Percentiles rank a stretch among this genome's conserved stretches.
These are phyloP conservation scores for Exophiala spinifera DNA, from an alignment of 2,329 filamentous ascomycete genomes.

Conservation along the genomic window DNA sequence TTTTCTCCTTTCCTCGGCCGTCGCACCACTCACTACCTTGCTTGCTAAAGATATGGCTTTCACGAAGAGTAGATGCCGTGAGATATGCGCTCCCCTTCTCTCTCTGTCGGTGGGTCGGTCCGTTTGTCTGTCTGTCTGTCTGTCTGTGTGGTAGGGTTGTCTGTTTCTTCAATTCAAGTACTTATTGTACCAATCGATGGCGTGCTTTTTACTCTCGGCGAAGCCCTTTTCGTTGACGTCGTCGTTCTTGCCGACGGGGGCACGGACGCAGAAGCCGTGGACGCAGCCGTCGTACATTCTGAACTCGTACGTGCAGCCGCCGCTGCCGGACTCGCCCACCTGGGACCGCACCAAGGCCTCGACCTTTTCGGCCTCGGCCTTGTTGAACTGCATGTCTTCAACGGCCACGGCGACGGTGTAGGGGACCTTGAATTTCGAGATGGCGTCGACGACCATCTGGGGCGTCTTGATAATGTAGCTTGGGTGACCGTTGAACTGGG, in stretches of 20 bases:
- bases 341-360: conserved; percentile 21
- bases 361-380: conserved; percentile 38
- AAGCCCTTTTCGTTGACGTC: conserved; percentile 11
- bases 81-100: no score
- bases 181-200: conserved; percentile 25
- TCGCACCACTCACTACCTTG: no score
- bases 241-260: conserved; percentile 7
- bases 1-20: no score
- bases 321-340: conserved; percentile 1
- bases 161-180: conserved; percentile 19
- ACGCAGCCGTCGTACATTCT: conserved; percentile 22
- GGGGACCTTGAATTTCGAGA: conserved; percentile 23
- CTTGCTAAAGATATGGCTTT: no score
- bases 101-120: no score
- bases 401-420: conserved; percentile 31
- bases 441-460: conserved; percentile 38
- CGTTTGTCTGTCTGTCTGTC: no score
- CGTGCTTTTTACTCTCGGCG: conserved; percentile 17
- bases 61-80: no score
- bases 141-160: no score
- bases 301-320: conserved; percentile 22
- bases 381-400: conserved; percentile 44
- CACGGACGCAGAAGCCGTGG: conserved; percentile 26
- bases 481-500: conserved; percentile 53
- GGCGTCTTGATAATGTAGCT: conserved; percentile 44